Conservation (phyloP, 345 rosid species). For the Turnera subulata region DNA sequence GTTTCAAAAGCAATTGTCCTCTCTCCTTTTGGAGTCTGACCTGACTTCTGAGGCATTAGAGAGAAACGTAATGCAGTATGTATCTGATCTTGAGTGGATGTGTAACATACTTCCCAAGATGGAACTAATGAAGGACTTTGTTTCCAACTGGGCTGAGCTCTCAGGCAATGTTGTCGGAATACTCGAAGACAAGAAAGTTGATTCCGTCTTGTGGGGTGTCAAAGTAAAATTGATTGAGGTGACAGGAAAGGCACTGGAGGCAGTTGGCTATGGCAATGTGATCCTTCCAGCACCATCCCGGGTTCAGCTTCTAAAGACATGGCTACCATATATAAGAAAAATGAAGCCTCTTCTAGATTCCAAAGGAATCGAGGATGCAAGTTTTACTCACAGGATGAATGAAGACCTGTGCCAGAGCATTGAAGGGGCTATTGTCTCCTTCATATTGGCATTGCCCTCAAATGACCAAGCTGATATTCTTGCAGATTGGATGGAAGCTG, state of each 20-base stretch:
- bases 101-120: slow-evolving; percentile 67
- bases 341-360: slow-evolving; percentile 66
- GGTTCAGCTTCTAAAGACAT: slow-evolving; percentile 50
- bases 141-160: slow-evolving; percentile 56
- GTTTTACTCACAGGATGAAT: slow-evolving; percentile 60
- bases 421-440: slow-evolving; percentile 71
- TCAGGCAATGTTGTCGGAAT: slow-evolving; percentile 47
- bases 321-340: slow-evolving; percentile 87
- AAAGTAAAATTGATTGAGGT: slow-evolving; percentile 69
- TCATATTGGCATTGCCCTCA: slow-evolving; percentile 71
- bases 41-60: slow-evolving; percentile 33
- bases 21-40: slow-evolving; percentile 38
- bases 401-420: slow-evolving; percentile 73
- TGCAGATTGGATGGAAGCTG: slow-evolving; percentile 77
- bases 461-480: slow-evolving; percentile 84
- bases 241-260: slow-evolving; percentile 80
- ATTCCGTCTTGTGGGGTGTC: slow-evolving; percentile 56
- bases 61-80: slow-evolving; percentile 29
- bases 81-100: slow-evolving; percentile 77
- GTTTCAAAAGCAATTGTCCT: slow-evolving; percentile 48
- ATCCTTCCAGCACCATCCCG: slow-evolving; percentile 56
- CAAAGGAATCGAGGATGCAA: slow-evolving; percentile 35
- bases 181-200: slow-evolving; percentile 54
- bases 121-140: slow-evolving; percentile 80
- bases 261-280: slow-evolving; percentile 85